Conservation (phyloP, 2,329 filamentous ascomycete species). For the Tolypocladium pustulatum region DNA sequence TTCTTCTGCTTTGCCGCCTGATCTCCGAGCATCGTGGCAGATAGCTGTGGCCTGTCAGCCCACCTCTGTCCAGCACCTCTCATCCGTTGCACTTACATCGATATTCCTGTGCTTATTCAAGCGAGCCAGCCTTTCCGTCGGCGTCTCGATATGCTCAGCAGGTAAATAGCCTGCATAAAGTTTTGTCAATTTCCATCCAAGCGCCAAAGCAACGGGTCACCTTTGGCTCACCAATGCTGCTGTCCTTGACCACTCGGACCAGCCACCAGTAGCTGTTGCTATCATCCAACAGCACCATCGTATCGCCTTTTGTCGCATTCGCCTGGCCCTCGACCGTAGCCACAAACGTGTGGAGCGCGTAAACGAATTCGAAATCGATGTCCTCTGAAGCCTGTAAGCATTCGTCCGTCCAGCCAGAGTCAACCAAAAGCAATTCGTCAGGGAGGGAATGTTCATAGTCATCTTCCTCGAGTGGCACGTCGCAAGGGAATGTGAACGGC, state of each 20-base stretch:
- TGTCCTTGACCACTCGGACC: conserved; percentile 92
- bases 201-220: not conserved
- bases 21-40: conserved; percentile 52
- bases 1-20: conserved; percentile 70
- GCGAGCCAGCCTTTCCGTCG: conserved; percentile 84
- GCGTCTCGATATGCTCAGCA: conserved; percentile 96
- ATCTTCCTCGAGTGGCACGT: conserved; percentile 34
- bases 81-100: conserved; percentile 53
- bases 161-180: conserved; percentile 69
- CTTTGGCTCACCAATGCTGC: conserved; percentile 61
- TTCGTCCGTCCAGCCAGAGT: conserved; percentile 64
- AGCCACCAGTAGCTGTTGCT: conserved; percentile 99
- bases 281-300: conserved; percentile 95
- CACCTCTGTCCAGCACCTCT: not conserved
- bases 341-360: conserved; percentile 94
- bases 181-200: conserved; percentile 7
- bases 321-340: conserved; percentile 97
- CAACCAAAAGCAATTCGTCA: conserved; percentile 52
- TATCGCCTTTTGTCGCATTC: conserved; percentile 96
- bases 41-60: conserved; percentile 30
- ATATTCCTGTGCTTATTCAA: conserved; percentile 98
- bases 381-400: conserved; percentile 94
- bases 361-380: conserved; percentile 99
- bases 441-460: conserved; percentile 47
- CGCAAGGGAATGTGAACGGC: conserved; percentile 33